phyloP scores from a whole-genome alignment of 805 yeast genomes.

The Wickerhamomyces silvicola region DNA sequence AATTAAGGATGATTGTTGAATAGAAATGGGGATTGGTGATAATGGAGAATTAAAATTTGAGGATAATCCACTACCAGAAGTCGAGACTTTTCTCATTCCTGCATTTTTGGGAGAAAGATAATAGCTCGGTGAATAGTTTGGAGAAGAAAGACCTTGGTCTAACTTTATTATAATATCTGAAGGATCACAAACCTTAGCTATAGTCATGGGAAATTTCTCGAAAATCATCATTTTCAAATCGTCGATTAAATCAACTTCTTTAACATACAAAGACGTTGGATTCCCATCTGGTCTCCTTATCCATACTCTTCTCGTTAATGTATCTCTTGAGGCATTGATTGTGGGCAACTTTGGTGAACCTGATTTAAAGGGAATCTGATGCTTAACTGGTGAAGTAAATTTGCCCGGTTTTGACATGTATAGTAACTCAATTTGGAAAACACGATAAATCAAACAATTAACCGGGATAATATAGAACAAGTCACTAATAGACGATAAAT shows the following conservation, averaged over 20 bases:
- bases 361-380: not conserved
- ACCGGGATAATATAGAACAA: no score
- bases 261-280: slow-evolving; percentile 66
- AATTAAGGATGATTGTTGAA: slow-evolving; percentile 12
- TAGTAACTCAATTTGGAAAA: not conserved
- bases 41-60: slow-evolving; percentile 15
- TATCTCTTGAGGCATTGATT: slow-evolving; percentile 10
- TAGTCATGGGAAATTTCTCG: slow-evolving; percentile 59
- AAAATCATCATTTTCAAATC: slow-evolving; percentile 67
- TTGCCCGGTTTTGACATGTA: slow-evolving; percentile 7
- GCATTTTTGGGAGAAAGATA: slow-evolving; percentile 10
- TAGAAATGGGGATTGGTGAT: slow-evolving; percentile 20
- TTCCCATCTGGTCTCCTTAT: slow-evolving; percentile 41
- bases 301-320: slow-evolving; percentile 42
- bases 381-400: slow-evolving; percentile 11
- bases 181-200: slow-evolving; percentile 58
- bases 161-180: slow-evolving; percentile 47
- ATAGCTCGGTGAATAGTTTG: slow-evolving; percentile 7
- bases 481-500: no score
- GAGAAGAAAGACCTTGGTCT: slow-evolving; percentile 7
- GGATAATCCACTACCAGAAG: no score
- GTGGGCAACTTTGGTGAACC: slow-evolving; percentile 9
- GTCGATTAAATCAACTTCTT: slow-evolving; percentile 64
- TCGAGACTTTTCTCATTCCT: slow-evolving; percentile 5
- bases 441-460: no score